Evolutionary conservation across 2,329 filamentous ascomycete genomes (phyloP).

Genomic region (Hymenoscyphus scutula): DNA sequence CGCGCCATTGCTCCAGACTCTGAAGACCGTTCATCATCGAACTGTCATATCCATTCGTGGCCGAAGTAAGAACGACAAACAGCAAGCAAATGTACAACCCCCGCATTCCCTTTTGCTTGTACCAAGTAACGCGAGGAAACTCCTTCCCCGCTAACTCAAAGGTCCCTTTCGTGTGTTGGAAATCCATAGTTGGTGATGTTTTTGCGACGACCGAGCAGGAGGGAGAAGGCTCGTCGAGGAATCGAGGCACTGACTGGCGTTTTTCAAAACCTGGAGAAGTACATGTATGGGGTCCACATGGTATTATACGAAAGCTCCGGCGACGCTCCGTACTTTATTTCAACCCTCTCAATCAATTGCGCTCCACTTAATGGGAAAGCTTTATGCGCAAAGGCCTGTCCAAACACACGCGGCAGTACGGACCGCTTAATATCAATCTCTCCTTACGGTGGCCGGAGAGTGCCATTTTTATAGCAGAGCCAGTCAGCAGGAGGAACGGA

Average conservation of each 20-base stretch:
- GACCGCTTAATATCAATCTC: slow-evolving; percentile 21
- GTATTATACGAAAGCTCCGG: slow-evolving; percentile 20
- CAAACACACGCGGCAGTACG: slow-evolving; percentile 21
- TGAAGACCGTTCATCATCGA: slow-evolving; percentile 45
- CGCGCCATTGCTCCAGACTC: slow-evolving; percentile 43
- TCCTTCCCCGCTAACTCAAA: slow-evolving; percentile 23
- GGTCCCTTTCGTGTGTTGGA: slow-evolving; percentile 22
- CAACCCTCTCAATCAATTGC: slow-evolving; percentile 18
- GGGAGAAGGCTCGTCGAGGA: slow-evolving; percentile 12
- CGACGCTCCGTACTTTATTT: slow-evolving; percentile 12
- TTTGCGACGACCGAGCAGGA: slow-evolving; percentile 9
- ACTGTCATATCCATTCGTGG: slow-evolving; percentile 42
- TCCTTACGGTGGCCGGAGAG: slow-evolving; percentile 14
- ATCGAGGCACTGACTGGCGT: slow-evolving; percentile 14
- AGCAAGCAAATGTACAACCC: slow-evolving; percentile 18
- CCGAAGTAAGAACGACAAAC: slow-evolving; percentile 37
- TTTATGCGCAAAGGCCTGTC: slow-evolving; percentile 18
- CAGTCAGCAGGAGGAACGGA: slow-evolving; percentile 17
- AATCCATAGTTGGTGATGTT: slow-evolving; percentile 19
- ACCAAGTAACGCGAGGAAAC: slow-evolving; percentile 44
- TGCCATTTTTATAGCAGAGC: slow-evolving; percentile 7
- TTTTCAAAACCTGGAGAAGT: slow-evolving; percentile 21
- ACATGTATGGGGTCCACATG: slow-evolving; percentile 18
- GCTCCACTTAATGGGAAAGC: slow-evolving; percentile 16
- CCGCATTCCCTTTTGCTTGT: slow-evolving; percentile 47